These are phyloP conservation scores for Raddia distichophylla DNA, from an alignment of 176 grass and related monocot species.

Conservation along the genomic window DNA sequence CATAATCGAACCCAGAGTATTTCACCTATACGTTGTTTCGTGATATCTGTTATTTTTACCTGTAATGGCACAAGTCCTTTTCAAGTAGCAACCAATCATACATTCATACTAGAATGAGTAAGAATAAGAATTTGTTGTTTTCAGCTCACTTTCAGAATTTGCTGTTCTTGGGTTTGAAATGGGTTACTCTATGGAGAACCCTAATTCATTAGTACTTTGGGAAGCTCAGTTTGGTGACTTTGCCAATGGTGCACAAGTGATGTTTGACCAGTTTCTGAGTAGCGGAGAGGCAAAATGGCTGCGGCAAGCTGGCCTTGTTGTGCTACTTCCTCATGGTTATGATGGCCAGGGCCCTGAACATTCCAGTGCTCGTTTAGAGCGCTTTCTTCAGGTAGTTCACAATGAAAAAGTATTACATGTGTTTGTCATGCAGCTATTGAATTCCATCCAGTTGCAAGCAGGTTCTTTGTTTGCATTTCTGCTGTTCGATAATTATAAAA, in stretches of 20 bases:
- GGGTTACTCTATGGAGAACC: slow-evolving; percentile 99
- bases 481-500: background rate
- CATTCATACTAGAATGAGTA: background rate
- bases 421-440: slow-evolving; percentile 15
- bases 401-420: background rate
- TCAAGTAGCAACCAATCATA: background rate
- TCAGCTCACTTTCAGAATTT: slow-evolving; percentile 98
- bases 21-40: background rate
- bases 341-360: slow-evolving; percentile 98
- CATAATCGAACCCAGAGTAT: background rate
- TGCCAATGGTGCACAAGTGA: slow-evolving; percentile 91
- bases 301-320: slow-evolving; percentile 83
- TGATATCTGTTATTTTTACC: slow-evolving; percentile 2
- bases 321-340: slow-evolving; percentile 89
- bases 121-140: background rate
- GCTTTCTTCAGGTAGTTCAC: slow-evolving; percentile 85
- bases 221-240: slow-evolving; percentile 99
- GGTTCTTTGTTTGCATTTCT: slow-evolving; percentile 5
- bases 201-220: slow-evolving; percentile 93
- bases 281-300: slow-evolving; percentile 98
- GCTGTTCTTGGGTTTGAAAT: slow-evolving; percentile 96
- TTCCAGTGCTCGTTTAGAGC: slow-evolving; percentile 86
- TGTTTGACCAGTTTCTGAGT: slow-evolving; percentile 98
- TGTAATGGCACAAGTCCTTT: background rate
- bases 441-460: background rate